These are phyloP conservation scores for Leccinum fuscescens DNA, from an alignment of 1,284 basidiomycete genomes.

Conservation along the genomic window DNA sequence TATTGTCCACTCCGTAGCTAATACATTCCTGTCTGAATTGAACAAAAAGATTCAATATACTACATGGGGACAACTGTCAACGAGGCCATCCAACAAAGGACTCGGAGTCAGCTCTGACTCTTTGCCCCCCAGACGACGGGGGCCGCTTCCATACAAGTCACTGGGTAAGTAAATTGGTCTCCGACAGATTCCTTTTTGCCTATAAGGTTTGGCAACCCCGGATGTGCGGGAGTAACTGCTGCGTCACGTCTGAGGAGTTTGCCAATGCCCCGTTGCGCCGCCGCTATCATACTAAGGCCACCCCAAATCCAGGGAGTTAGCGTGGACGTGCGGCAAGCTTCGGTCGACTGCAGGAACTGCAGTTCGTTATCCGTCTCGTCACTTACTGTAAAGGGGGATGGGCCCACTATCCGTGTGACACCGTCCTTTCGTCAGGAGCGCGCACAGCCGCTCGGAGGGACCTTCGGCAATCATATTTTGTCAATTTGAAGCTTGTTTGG, in stretches of 20 bases:
- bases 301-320: background rate
- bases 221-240: background rate
- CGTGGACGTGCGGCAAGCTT: background rate
- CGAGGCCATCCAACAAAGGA: conserved; percentile 3
- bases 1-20: background rate
- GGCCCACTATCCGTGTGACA: background rate
- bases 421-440: background rate
- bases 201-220: conserved; percentile 5
- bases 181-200: conserved; percentile 12
- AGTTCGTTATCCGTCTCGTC: conserved; percentile 2
- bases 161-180: background rate
- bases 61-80: conserved; percentile 14
- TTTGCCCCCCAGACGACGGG: conserved; percentile 3
- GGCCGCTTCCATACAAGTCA: background rate
- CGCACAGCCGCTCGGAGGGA: background rate
- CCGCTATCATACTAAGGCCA: background rate
- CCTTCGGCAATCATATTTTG: background rate
- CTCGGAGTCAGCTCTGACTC: conserved; percentile 7
- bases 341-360: background rate
- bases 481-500: background rate
- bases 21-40: conserved; percentile 2
- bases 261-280: conserved; percentile 2
- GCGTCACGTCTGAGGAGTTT: background rate
- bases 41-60: conserved; percentile 1
- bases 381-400: background rate